Evolutionary conservation across 2,329 filamentous ascomycete species (phyloP).

Genomic region (Aspergillus puulaauensis): DNA sequence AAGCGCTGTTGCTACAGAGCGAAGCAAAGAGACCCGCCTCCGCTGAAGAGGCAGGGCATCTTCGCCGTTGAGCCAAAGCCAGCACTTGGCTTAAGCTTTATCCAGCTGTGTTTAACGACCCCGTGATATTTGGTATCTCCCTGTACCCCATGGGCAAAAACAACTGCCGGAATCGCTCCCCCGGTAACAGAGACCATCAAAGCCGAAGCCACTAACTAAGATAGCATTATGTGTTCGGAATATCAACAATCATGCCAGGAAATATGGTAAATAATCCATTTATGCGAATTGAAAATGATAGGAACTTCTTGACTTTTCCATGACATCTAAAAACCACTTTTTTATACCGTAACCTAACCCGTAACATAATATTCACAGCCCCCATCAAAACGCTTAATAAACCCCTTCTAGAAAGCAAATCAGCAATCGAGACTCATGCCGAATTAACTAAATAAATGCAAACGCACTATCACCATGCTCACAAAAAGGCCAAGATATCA

Average conservation of each 20-base stretch:
- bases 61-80: neutral
- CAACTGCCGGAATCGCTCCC: neutral
- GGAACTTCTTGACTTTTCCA: neutral
- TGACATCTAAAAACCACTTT: neutral
- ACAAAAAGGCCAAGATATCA: constrained; percentile 14
- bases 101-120: neutral
- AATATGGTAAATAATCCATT: neutral
- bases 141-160: neutral
- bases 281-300: neutral
- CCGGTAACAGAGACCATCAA: no score
- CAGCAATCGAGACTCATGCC: neutral
- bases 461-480: constrained; percentile 9
- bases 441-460: constrained; percentile 10
- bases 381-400: neutral
- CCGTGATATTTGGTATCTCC: neutral
- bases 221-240: neutral
- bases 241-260: neutral
- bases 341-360: neutral
- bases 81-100: neutral
- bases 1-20: neutral
- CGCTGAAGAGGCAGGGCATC: neutral
- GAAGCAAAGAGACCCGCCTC: neutral
- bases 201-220: neutral
- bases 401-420: neutral
- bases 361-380: constrained; percentile 1